These are phyloP conservation scores for Capronia americana DNA, from an alignment of 2,329 filamentous ascomycete species.

Conservation along the genomic window DNA sequence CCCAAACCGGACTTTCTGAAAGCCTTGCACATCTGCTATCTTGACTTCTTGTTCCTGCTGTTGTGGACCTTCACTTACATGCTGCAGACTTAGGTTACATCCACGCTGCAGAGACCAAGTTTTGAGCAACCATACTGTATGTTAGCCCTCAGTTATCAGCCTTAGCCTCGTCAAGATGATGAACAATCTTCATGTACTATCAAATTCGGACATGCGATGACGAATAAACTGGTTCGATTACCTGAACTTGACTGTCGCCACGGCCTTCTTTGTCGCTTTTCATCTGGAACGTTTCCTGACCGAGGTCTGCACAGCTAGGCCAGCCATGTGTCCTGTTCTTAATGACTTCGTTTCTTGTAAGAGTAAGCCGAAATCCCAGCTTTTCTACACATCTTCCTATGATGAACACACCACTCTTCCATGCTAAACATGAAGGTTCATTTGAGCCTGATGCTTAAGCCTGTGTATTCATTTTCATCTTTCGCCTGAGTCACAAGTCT, in stretches of 20 bases:
- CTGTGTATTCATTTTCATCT: slow-evolving; percentile 69
- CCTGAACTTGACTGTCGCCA: slow-evolving; percentile 43
- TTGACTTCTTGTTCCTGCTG: background rate
- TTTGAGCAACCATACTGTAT: slow-evolving; percentile 2
- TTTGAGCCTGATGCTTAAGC: slow-evolving; percentile 57
- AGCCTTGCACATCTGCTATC: slow-evolving; percentile 16
- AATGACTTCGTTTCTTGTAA: background rate
- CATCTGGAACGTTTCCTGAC: slow-evolving; percentile 1
- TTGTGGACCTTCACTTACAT: slow-evolving; percentile 12
- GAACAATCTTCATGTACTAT: slow-evolving; percentile 54
- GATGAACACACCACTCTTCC: slow-evolving; percentile 64
- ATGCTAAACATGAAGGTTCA: slow-evolving; percentile 67
- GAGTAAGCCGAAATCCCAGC: slow-evolving; percentile 28
- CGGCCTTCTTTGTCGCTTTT: slow-evolving; percentile 2
- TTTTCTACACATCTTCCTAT: slow-evolving; percentile 43
- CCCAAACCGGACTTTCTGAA: slow-evolving; percentile 63
- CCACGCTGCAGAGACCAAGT: background rate
- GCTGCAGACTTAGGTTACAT: background rate
- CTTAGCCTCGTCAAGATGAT: slow-evolving; percentile 46
- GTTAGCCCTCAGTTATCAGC: background rate
- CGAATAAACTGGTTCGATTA: slow-evolving; percentile 57
- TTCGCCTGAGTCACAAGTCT: slow-evolving; percentile 60
- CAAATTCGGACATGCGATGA: slow-evolving; percentile 56
- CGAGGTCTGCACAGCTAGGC: background rate
- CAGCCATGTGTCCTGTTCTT: background rate